Evolutionary conservation across 345 rosid genomes (phyloP).

Genomic region (Eucalyptus curtisii): DNA sequence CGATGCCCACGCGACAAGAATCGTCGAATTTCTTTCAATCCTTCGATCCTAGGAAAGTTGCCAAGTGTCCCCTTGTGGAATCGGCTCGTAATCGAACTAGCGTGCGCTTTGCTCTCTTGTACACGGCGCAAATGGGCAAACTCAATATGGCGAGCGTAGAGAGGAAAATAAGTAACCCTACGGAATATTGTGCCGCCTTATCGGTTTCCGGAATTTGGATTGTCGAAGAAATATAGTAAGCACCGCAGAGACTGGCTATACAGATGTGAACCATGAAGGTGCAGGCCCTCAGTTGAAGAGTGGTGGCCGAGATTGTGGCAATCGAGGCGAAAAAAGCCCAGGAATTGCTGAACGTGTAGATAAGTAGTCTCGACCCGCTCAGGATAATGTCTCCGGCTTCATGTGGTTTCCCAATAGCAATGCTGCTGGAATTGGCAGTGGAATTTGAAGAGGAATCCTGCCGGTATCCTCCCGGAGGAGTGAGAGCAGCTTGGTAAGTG

Average conservation of each 20-base stretch:
- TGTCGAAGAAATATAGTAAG: fast-evolving
- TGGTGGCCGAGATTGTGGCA: neutral
- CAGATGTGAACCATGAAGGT: fast-evolving
- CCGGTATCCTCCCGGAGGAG: neutral
- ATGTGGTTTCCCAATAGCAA: neutral
- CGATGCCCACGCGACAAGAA: neutral
- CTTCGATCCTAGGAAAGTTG: neutral
- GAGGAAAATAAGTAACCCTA: too few species aligned
- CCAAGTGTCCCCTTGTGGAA: fast-evolving
- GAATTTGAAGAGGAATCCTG: neutral
- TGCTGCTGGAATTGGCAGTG: neutral
- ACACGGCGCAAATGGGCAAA: neutral
- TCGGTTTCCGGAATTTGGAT: neutral
- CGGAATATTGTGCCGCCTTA: too few species aligned
- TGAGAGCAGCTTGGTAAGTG: neutral
- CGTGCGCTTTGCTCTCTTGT: fast-evolving
- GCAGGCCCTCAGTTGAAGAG: fast-evolving
- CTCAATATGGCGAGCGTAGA: fast-evolving
- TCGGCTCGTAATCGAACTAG: neutral
- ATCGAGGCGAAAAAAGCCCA: fast-evolving
- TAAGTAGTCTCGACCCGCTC: fast-evolving
- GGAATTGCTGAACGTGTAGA: fast-evolving
- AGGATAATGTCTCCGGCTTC: neutral
- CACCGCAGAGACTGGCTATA: fast-evolving
- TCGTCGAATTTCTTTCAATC: neutral